A percentile compares a stretch with the other conserved stretches of the same genome.
phyloP scores from a whole-genome alignment of 129 eudicot species.

The Arctium minus region DNA sequence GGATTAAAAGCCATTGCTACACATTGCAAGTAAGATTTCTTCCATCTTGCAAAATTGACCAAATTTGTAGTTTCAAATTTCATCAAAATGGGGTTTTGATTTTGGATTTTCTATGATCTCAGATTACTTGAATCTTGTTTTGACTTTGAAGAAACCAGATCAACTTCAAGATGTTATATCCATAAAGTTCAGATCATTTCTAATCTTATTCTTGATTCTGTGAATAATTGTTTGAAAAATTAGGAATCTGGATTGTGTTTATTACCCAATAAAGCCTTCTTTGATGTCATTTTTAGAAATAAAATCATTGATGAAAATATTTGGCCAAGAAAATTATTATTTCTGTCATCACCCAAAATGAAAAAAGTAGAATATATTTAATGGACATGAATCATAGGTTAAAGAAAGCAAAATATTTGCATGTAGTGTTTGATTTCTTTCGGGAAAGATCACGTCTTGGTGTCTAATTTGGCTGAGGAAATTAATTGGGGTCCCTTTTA shows the following conservation, averaged over 20 bases:
- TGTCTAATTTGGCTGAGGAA: conserved; percentile 22
- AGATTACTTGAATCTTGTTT: background rate
- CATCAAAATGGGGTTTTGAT: background rate
- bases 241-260: conserved; percentile 17
- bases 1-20: conserved; percentile 78
- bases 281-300: conserved; percentile 6
- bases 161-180: background rate
- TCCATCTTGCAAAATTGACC: background rate
- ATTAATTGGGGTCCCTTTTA: background rate
- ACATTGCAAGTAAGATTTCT: conserved; percentile 61
- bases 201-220: conserved; percentile 1
- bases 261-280: background rate
- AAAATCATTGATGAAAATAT: background rate
- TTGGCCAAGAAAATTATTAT: background rate
- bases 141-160: conserved; percentile 5
- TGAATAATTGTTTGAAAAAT: background rate
- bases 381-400: conserved; percentile 16
- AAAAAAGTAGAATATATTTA: conserved; percentile 6
- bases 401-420: conserved; percentile 31
- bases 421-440: conserved; percentile 22
- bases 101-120: background rate
- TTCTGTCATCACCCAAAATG: conserved; percentile 8
- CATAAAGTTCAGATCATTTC: background rate
- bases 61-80: background rate
- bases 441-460: conserved; percentile 16